phyloP scores from a whole-genome alignment of 345 rosid genomes.

The Euphorbia pulcherrima region DNA sequence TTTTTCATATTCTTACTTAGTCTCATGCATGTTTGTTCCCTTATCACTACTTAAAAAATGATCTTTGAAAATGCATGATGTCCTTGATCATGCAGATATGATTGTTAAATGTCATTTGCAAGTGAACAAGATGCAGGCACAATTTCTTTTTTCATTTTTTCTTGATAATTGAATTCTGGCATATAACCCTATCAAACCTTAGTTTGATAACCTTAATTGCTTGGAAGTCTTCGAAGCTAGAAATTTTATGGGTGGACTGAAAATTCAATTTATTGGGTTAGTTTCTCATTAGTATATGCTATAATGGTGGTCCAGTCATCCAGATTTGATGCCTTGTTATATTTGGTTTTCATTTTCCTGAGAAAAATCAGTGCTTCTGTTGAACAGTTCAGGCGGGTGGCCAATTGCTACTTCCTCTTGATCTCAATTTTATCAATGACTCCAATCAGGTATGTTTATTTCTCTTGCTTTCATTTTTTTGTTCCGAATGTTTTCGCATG shows the following conservation, averaged over 20 bases:
- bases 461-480: background rate
- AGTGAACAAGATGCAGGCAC: background rate
- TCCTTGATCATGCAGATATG: background rate
- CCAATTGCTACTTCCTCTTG: slow-evolving; percentile 88
- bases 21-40: background rate
- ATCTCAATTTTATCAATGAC: slow-evolving; percentile 92
- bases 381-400: slow-evolving; percentile 99
- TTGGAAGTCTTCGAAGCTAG: background rate
- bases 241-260: background rate
- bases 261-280: slow-evolving; percentile 1
- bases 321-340: background rate
- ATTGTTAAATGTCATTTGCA: background rate
- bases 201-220: background rate
- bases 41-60: background rate
- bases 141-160: background rate
- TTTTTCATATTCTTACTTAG: background rate
- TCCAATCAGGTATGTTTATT: slow-evolving; percentile 71
- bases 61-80: background rate
- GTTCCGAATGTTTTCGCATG: background rate
- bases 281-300: background rate
- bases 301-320: background rate
- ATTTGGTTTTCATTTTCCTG: slow-evolving; percentile 20
- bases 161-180: background rate
- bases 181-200: background rate
- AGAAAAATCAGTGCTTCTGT: slow-evolving; percentile 31